Evolutionary conservation across 1,284 basidiomycete genomes (phyloP), one percentile per base, ranked within the genome.

Genomic region (Rhodotorula sp.): DNA sequence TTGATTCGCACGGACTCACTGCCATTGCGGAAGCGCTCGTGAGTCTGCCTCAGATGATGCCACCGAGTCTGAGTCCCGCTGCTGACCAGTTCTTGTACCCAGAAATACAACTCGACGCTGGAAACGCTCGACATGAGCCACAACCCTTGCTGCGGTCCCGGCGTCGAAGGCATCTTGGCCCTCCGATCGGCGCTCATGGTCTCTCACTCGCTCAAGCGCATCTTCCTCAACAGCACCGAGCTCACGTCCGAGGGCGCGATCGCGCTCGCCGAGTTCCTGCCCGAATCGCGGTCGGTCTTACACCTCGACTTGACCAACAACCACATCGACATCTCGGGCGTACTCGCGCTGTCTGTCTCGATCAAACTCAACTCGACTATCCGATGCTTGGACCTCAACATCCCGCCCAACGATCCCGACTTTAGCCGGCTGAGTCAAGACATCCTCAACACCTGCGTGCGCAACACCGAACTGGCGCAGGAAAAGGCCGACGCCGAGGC

Each of bases 61-160:
- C 34, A 34, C 34, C 34, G 5, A 34, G 7, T 34, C 7, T 8
- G 34, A 3, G 3, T 34, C 5, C 34, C 34, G 34, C 3, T 34
- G 34, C 34, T 34, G 20, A 8, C 49, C 2, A n/a, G 4, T 26
- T 18, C 21, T 1, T 18, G 7, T 23, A 12, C 39, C 16, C 74
- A 93, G 91, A 97, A 97, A 89, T 97, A 96, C 82, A 98, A 99
- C 79, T 88, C 91, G 4, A 90, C 89, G 61, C 84, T 99, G 31
- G 96, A 98, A 81, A 98, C 94, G 1, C 87, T 99, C 3, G 95
- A 99, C 81, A 81, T 99, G 64, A 92, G 90, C 81, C 89, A 89
- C 79, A 99, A 99, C 80, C 94, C 94, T 0, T 98, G 96, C 79
- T 91, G 88, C 71, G 93, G 93, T 0, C 91, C 93, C 1, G 86